Percentiles rank a stretch among this genome's conserved stretches.
Conservation (phyloP, 164 flowering plant genomes). For the Cinnamomum chago region DNA sequence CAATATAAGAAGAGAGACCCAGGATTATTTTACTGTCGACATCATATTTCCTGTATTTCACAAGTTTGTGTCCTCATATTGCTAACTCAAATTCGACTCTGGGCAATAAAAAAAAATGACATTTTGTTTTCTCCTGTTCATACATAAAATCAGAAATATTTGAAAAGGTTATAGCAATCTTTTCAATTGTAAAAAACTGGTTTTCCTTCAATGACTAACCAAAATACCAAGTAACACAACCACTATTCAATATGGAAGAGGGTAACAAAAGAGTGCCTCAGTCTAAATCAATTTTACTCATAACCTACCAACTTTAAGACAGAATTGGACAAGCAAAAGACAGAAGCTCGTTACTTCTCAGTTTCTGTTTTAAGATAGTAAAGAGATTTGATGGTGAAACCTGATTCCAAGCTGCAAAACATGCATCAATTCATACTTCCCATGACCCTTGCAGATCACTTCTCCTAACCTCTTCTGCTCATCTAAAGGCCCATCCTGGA, state of each 20-base stretch:
- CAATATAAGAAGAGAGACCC: no score
- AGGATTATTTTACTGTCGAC: no score
- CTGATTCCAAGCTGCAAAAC: conserved; percentile 18
- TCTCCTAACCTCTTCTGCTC: conserved; percentile 6
- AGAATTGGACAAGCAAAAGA: neutral
- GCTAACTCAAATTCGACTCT: no score
- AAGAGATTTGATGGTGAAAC: neutral
- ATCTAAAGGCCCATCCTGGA: neutral
- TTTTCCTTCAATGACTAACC: no score
- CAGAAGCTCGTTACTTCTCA: neutral
- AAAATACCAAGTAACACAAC: neutral
- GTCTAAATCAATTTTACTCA: neutral
- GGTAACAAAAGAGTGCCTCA: neutral
- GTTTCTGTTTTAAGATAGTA: neutral
- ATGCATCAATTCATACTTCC: neutral
- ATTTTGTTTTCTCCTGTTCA: no score
- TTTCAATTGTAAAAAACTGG: no score
- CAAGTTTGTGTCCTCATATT: no score
- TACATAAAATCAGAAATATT: no score
- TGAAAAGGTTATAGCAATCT: no score
- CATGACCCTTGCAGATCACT: conserved; percentile 9
- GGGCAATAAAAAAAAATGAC: no score
- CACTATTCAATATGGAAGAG: neutral
- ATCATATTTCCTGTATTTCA: no score
- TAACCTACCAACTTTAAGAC: neutral